Percentiles rank a stretch among this genome's conserved stretches.
Evolutionary conservation across 2,329 filamentous ascomycete genomes (phyloP).

Genomic region (Trichoderma koningii): DNA sequence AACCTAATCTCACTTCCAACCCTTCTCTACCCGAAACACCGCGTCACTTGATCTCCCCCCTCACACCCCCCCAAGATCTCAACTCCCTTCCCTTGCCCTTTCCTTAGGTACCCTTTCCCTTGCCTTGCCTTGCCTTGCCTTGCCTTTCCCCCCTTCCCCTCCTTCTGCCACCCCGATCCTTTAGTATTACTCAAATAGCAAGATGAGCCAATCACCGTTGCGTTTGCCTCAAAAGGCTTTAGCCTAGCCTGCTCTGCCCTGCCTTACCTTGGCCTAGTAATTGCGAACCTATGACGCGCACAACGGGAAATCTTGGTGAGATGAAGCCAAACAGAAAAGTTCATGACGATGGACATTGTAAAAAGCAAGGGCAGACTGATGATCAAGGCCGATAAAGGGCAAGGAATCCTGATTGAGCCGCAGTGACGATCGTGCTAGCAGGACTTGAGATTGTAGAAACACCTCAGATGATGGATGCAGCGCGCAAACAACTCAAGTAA

Average conservation of each 20-base stretch:
- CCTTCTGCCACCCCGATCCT: background rate
- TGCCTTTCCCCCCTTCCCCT: background rate
- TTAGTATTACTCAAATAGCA: constrained; percentile 8
- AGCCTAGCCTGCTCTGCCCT: background rate
- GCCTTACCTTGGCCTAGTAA: too few species aligned
- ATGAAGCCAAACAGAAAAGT: too few species aligned
- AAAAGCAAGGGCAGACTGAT: background rate
- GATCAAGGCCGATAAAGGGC: too few species aligned
- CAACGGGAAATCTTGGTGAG: background rate
- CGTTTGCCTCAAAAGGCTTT: background rate
- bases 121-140: background rate
- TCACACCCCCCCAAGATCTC: constrained; percentile 7
- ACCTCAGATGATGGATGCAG: too few species aligned
- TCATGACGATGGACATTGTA: too few species aligned
- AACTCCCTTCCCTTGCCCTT: background rate
- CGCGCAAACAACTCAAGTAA: background rate
- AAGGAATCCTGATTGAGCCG: too few species aligned
- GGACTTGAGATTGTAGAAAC: too few species aligned
- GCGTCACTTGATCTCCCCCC: constrained; percentile 11
- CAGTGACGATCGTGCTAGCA: too few species aligned
- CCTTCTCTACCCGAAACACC: constrained; percentile 23
- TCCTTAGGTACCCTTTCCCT: background rate
- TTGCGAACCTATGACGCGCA: constrained; percentile 9
- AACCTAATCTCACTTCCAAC: constrained; percentile 17
- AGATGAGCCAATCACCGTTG: constrained; percentile 15